Base-by-base conservation (phyloP, 1,284 basidiomycete species). In the Microbotryum lychnidis-dioicae region DNA sequence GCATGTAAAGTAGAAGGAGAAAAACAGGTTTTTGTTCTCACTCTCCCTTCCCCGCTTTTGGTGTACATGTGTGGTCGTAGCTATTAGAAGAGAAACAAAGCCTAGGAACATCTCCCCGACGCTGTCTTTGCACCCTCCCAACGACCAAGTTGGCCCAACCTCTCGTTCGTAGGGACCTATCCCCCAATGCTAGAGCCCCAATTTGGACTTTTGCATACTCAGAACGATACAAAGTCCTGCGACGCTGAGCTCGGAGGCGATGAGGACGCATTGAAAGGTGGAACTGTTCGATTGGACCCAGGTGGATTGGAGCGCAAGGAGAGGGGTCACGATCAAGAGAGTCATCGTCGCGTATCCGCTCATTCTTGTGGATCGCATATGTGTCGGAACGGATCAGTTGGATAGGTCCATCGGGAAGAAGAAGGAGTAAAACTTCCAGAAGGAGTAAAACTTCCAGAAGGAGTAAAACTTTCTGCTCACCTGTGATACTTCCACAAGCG, bases 401-500 rank as follows among this genome's bases (percentile, higher is more conserved):
- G 3, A 14, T 31, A 31, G 18, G 23, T 14, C 12, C 23, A 44
- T 27, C 23, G 21, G 5, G 23, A n/a, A 27, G 6, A 27, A 29
- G 25, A 20, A 25, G 33, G 27, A 25, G 44, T 23, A 12, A 3
- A 8, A 29, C 55, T 18, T 42, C n/a, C n/a, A n/a, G n/a, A n/a
- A n/a, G n/a, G n/a, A n/a, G n/a, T n/a, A n/a, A n/a, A n/a, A n/a
- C n/a, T n/a, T n/a, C n/a, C n/a, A 29, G 25, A 20, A 25, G 33
- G 27, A 25, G 44, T 23, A 12, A 3, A 8, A 29, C 55, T 18
- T 42, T 18, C 37, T 31, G 16, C 37, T 55, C 5, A 62, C 64
- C 69, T 63, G 52, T 71, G 70, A 31, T 67, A 70, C 50, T 71
- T 71, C 69, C 69, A 71, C 2, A 66, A 37, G 9, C 27, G 1